Base-by-base conservation (phyloP, 1,284 basidiomycete genomes). In the Taiwanofungus camphoratus region DNA sequence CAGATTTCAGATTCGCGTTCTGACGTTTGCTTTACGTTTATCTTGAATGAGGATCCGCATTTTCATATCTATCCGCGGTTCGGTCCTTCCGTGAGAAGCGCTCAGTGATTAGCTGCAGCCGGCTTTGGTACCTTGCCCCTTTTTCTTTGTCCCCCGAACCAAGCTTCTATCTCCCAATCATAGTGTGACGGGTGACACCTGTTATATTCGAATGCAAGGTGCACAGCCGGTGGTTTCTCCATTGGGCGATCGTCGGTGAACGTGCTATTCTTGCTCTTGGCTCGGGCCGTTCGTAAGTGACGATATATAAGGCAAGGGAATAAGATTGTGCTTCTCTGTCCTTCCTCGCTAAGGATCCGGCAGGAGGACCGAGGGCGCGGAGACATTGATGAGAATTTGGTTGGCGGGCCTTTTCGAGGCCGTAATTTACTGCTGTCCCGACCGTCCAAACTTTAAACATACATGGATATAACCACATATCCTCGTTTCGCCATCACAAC, bases 241-340 rank as follows among this genome's bases (percentile, higher is more conserved):
- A n/a, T n/a, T 33, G 31, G 31, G 16, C 18, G 31, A 39, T 39
- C 37, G 20, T 26, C 37, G 37, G 37, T 39, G 24, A 29, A 33
- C 31, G 31, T 33, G 31, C 16, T 18, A 16, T 16, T 1, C 18
- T 16, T 16, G 11, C 15, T 33, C 18, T 13, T 33, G 11, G 16
- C 18, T 33, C 16, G 31, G 31, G 42, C 22, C 12, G 30, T 39
- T 4, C 27, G 3, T 37, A 26, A 22, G 26, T 16, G 24, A 20
- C 34, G 24, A 23, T 38, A 29, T 27, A 45, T 22, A 21, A 36
- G 37, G 43, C 22, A 36, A 38, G 38, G 30, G 39, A 26, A 30
- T 40, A 35, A 23, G 43, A 44, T 33, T 44, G 42, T 15, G n/a
- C 26, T 20, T 35, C 31, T 33, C 19, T 27, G 15, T n/a, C 21